phyloP scores from a whole-genome alignment of 345 rosid species.

The Populus ilicifolia region DNA sequence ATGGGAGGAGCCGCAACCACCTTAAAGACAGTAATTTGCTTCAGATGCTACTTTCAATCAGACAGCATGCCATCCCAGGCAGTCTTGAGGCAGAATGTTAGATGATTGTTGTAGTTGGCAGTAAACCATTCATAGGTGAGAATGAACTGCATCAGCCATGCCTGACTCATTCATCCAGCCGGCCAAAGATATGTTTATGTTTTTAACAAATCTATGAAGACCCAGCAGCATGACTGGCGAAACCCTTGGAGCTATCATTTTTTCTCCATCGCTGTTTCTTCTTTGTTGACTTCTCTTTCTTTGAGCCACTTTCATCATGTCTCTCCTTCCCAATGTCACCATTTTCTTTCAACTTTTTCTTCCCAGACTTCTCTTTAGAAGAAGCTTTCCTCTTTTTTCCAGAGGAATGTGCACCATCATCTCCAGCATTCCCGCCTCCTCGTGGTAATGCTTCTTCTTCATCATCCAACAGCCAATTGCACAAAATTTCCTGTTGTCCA shows the following conservation, averaged over 20 bases:
- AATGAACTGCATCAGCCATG: background rate
- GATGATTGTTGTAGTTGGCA: background rate
- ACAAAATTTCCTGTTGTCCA: slow-evolving; percentile 44
- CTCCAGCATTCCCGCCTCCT: slow-evolving; percentile 36
- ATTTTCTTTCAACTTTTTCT: slow-evolving; percentile 36
- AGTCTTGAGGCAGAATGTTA: background rate
- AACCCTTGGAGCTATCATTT: slow-evolving; percentile 14
- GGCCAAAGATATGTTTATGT: background rate
- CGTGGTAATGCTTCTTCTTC: slow-evolving; percentile 71
- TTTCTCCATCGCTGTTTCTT: slow-evolving; percentile 27
- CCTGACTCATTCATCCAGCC: background rate
- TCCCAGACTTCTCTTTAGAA: slow-evolving; percentile 37
- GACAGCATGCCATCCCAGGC: background rate
- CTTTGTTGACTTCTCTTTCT: slow-evolving; percentile 29
- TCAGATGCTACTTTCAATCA: too few species aligned
- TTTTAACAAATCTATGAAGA: slow-evolving; percentile 10
- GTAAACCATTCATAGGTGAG: background rate
- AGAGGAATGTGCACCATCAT: slow-evolving; percentile 39
- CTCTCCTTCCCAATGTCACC: slow-evolving; percentile 16
- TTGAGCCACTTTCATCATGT: slow-evolving; percentile 26
- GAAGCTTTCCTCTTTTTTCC: slow-evolving; percentile 53
- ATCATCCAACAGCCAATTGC: slow-evolving; percentile 69
- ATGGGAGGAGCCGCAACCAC: too few species aligned
- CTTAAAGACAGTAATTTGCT: too few species aligned
- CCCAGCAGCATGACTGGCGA: slow-evolving; percentile 7